phyloP scores from a whole-genome alignment of 768 basidiomycete genomes.

The Sarcodon aspratus region DNA sequence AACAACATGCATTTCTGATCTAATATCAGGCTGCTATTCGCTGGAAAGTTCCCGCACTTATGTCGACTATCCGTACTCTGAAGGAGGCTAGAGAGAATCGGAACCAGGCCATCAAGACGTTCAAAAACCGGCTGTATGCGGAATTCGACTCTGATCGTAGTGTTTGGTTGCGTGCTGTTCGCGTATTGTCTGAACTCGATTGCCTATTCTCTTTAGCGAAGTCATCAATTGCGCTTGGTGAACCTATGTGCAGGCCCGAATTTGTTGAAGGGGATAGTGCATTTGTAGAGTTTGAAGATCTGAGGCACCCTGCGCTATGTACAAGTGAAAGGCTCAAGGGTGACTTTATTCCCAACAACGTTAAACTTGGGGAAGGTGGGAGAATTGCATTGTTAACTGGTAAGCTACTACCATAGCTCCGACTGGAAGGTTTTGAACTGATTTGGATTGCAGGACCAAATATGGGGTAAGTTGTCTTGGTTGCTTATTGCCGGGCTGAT shows the following conservation, averaged over 20 bases:
- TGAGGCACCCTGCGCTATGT: conserved; percentile 83
- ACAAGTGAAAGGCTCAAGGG: conserved; percentile 42
- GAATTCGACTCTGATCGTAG: conserved; percentile 78
- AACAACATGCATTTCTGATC: neutral
- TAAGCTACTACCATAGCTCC: conserved; percentile 15
- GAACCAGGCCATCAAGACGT: conserved; percentile 67
- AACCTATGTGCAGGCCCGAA: conserved; percentile 87
- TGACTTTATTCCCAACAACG: conserved; percentile 89
- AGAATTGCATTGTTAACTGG: conserved; percentile 84
- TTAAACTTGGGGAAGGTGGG: conserved; percentile 62
- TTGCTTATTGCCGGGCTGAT: conserved; percentile 2
- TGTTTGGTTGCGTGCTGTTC: conserved; percentile 74
- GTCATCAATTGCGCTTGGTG: conserved; percentile 79
- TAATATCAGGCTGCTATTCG: conserved; percentile 51
- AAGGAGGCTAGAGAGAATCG: conserved; percentile 94
- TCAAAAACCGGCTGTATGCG: conserved; percentile 65
- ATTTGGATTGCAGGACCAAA: conserved; percentile 48
- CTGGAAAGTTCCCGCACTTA: conserved; percentile 67
- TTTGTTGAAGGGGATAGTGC: conserved; percentile 75
- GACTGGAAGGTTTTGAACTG: neutral
- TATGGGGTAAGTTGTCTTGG: conserved; percentile 61
- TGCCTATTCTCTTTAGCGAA: conserved; percentile 90
- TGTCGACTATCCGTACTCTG: conserved; percentile 59
- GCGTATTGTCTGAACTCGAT: conserved; percentile 90
- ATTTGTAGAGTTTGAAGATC: conserved; percentile 76